These are phyloP conservation scores for Beauveria pseudobassiana DNA, from an alignment of 2,329 filamentous ascomycete species.

Conservation along the genomic window DNA sequence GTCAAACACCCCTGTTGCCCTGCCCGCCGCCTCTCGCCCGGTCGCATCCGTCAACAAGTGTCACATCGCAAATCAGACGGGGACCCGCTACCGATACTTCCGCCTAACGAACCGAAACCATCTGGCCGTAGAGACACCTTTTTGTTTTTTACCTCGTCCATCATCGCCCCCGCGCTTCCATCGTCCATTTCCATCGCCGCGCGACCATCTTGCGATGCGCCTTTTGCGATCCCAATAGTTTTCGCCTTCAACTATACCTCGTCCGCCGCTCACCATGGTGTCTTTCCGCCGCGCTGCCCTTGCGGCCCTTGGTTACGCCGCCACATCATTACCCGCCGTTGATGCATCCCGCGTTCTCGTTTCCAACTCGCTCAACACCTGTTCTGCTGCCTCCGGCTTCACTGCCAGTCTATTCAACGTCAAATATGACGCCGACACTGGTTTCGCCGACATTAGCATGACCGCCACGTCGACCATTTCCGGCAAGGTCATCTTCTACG, in stretches of 20 bases:
- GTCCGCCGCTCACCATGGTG: not conserved
- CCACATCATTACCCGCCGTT: slow-evolving; percentile 40
- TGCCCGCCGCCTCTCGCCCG: not conserved
- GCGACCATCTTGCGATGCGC: slow-evolving; percentile 4
- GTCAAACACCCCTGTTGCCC: not conserved
- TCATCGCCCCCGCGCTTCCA: slow-evolving; percentile 4
- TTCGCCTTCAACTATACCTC: not conserved
- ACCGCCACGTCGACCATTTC: slow-evolving; percentile 68
- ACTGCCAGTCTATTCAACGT: slow-evolving; percentile 79
- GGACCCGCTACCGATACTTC: slow-evolving; percentile 8
- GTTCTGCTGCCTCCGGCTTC: slow-evolving; percentile 71
- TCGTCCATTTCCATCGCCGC: not conserved
- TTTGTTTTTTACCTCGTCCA: slow-evolving; percentile 1
- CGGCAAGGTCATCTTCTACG: slow-evolving; percentile 66
- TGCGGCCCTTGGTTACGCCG: slow-evolving; percentile 29
- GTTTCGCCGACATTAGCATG: slow-evolving; percentile 61
- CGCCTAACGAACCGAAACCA: not conserved
- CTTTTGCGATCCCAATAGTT: not conserved
- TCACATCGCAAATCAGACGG: slow-evolving; percentile 1
- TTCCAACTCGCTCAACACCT: slow-evolving; percentile 72
- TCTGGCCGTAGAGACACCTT: not conserved
- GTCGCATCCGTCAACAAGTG: not conserved
- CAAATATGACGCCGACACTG: slow-evolving; percentile 62
- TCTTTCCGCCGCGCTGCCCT: slow-evolving; percentile 16
- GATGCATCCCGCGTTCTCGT: slow-evolving; percentile 51